These are phyloP conservation scores for Globisporangium iwayamae DNA, from an alignment of 352 stramenopile genomes.

Conservation along the genomic window DNA sequence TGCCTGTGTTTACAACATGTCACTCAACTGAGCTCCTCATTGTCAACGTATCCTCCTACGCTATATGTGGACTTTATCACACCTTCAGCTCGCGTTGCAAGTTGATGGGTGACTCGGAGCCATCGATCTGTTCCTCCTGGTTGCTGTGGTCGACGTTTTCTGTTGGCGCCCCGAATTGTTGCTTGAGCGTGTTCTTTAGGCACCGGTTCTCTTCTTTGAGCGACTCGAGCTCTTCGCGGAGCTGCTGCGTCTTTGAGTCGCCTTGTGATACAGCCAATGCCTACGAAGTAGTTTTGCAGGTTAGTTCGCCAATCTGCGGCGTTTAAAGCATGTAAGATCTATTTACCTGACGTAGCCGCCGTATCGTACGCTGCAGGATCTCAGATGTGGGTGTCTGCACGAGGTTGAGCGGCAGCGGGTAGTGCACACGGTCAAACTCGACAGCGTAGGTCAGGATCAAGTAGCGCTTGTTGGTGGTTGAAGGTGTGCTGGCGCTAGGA, in stretches of 20 bases:
- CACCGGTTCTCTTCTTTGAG: constrained; percentile 64
- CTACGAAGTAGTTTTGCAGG: not conserved
- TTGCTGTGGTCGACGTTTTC: constrained; percentile 20
- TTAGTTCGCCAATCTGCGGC: too few species aligned
- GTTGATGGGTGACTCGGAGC: constrained; percentile 26
- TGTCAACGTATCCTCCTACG: too few species aligned
- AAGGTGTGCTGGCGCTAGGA: not conserved
- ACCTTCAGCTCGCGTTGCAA: constrained; percentile 50
- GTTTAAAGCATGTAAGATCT: too few species aligned
- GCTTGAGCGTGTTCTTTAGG: constrained; percentile 60
- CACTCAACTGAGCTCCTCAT: not conserved
- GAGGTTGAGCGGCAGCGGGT: constrained; percentile 82
- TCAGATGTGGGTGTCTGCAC: constrained; percentile 63
- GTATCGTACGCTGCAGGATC: constrained; percentile 80
- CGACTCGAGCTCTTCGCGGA: constrained; percentile 39
- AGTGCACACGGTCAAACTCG: constrained; percentile 94
- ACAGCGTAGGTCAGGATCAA: constrained; percentile 93
- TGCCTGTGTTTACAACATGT: constrained; percentile 21
- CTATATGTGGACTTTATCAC: not conserved
- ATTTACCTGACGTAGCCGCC: constrained; percentile 47
- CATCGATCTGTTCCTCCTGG: not conserved
- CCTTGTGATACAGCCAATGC: constrained; percentile 18
- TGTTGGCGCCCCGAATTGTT: constrained; percentile 33
- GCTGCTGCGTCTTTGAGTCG: constrained; percentile 17
- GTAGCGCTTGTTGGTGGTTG: constrained; percentile 70